Evolutionary conservation across 2,329 filamentous ascomycete species (phyloP), one percentile per base, ranked within the genome.

Genomic region (Fusarium kyushuense): DNA sequence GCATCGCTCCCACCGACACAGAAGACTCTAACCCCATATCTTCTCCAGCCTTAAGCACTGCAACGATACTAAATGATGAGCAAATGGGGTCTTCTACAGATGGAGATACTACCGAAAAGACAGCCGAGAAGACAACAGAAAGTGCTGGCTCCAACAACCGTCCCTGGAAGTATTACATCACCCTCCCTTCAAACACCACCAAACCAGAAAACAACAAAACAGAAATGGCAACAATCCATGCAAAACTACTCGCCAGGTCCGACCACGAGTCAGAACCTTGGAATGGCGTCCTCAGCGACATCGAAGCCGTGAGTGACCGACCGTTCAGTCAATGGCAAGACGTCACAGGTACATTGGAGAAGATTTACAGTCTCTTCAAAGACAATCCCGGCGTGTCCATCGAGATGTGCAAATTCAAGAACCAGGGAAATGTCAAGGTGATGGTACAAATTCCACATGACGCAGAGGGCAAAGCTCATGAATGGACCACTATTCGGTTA

Each of bases 121-220:
- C 25, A 25, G 7, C 25, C 25, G 25, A 7, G 25, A 25, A 25
- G 25, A 25, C 25, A 5, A 25, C 5, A 25, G 25, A 25, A 25
- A 25, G 5, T 25, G 5, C 25, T 7, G 5, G 25, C 25, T 27
- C 27, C 3, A 27, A 27, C 27, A 27, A 27, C 5, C 27, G 5
- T 7, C 7, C 3, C 35, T 38, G 35, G 35, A 12, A 38, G 11
- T 38, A 38, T 12, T 19, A 6, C 12, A 38, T 38, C n/a, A 13
- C 11, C 2, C 35, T 10, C 10, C 35, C 11, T 36, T 3, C 10
- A 19, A 19, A 6, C 5, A 5, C 9, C 4, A 2, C 1, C 32
- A n/a, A 21, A 11, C n/a, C 12, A 8, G 5, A 1, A 13, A 38
- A 38, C n/a, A 1, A 1, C 11, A n/a, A 4, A 11, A 4, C 13